Evolutionary conservation across 1,284 basidiomycete genomes (phyloP).

Genomic region (Wallemia mellicola): DNA sequence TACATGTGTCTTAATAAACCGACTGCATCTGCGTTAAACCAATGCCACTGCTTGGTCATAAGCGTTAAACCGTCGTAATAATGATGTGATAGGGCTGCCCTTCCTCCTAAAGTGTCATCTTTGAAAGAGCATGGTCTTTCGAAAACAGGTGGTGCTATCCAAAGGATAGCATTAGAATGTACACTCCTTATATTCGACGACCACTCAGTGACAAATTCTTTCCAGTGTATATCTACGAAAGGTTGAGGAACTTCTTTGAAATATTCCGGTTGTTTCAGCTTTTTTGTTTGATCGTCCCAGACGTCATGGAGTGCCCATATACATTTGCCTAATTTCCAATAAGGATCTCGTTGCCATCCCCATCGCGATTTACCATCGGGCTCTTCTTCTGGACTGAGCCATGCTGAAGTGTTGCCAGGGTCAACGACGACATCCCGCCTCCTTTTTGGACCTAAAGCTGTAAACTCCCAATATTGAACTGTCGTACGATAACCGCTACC

Average conservation of each 20-base stretch:
- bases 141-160: slow-evolving; percentile 80
- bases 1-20: slow-evolving; percentile 62
- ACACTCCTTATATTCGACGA: slow-evolving; percentile 30
- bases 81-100: slow-evolving; percentile 54
- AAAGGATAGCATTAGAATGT: slow-evolving; percentile 63
- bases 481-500: slow-evolving; percentile 64
- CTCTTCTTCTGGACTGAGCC: slow-evolving; percentile 27
- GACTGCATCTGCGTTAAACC: slow-evolving; percentile 51
- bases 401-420: slow-evolving; percentile 43
- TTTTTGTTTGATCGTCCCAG: slow-evolving; percentile 55
- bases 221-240: slow-evolving; percentile 59
- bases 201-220: slow-evolving; percentile 40
- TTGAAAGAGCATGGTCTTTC: slow-evolving; percentile 31
- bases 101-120: slow-evolving; percentile 24
- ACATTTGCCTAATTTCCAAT: slow-evolving; percentile 40
- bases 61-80: slow-evolving; percentile 72
- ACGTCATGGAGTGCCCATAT: slow-evolving; percentile 80
- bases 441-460: slow-evolving; percentile 42
- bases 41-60: slow-evolving; percentile 64
- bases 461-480: slow-evolving; percentile 61
- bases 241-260: slow-evolving; percentile 15
- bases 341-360: slow-evolving; percentile 46
- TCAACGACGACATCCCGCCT: slow-evolving; percentile 48
- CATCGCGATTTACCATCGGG: slow-evolving; percentile 20
- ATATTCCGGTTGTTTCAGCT: no score